These are phyloP conservation scores for Leccinum olivaceopallidum DNA, from an alignment of 768 basidiomycete species.

Conservation along the genomic window DNA sequence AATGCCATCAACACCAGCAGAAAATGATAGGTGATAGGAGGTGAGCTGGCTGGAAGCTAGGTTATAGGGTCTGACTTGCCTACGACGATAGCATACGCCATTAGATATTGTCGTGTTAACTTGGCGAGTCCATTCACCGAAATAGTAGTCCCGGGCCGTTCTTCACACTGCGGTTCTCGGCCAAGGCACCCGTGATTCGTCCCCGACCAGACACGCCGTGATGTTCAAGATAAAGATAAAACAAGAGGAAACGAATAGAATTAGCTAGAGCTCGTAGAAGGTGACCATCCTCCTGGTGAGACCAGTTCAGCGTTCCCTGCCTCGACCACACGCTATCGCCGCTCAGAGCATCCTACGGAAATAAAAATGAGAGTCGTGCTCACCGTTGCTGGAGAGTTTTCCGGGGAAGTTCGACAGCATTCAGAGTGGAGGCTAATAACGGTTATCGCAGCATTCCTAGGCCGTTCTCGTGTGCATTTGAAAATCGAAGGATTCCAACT, in stretches of 20 bases:
- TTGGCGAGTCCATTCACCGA: conserved; percentile 30
- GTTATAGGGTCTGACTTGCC: conserved; percentile 38
- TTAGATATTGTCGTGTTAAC: conserved; percentile 53
- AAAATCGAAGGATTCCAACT: not conserved
- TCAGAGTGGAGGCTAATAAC: not conserved
- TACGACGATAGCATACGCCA: conserved; percentile 75
- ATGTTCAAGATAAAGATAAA: conserved; percentile 36
- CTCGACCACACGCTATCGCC: not conserved
- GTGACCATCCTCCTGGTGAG: conserved; percentile 21
- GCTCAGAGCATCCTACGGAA: not conserved
- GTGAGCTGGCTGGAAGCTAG: conserved; percentile 1
- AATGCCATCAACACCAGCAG: not conserved
- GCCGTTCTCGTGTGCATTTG: not conserved
- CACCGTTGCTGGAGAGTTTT: conserved; percentile 14
- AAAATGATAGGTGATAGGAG: not conserved
- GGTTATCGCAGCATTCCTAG: not conserved
- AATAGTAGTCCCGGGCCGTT: conserved; percentile 25
- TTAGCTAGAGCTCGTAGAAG: conserved; percentile 45
- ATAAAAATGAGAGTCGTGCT: not conserved
- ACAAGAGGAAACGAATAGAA: conserved; percentile 37
- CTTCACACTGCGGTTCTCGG: conserved; percentile 32
- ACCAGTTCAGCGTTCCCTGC: not conserved
- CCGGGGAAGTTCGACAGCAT: not conserved
- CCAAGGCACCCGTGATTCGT: conserved; percentile 13
- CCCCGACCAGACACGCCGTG: conserved; percentile 28